Evolutionary conservation across 2,329 filamentous ascomycete genomes (phyloP), one percentile per base, ranked within the genome.

Genomic region (Rutstroemia sp.): DNA sequence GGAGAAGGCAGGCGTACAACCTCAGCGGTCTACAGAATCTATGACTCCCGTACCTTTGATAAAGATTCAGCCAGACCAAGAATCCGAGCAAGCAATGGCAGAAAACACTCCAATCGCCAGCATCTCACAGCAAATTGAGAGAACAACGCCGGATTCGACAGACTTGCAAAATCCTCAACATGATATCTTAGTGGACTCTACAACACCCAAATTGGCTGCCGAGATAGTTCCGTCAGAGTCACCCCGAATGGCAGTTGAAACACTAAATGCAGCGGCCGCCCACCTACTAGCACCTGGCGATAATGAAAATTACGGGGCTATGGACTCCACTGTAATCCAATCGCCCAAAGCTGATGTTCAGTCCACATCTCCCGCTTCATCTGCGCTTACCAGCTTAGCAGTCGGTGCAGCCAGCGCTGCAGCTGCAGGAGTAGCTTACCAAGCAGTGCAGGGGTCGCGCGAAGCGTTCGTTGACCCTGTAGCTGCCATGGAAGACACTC

Each of bases 1-100:
- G 60, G 54, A 64, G 60, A 38, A 67, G 62, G 68, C 70, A 30
- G 27, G 27, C 27, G 27, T 4, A 30, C 27, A 30, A 9, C 3
- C 10, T 30, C 27, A 10, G 8, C 27, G 27, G 10, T 30, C 27
- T 9, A 30, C 27, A 9, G 27, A 30, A 30, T 3, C 27, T 12
- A 30, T 8, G 8, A 30, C 27, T 30, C 10, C 27, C 7, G 10
- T 30, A 30, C 27, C 27, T 9, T 30, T 10, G 27, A 30, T 30
- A 30, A 7, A 30, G 8, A 30, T 30, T 30, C 8, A 30, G 27
- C 10, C 27, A 10, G 27, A 30, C 8, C 8, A 30, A 30, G 27
- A 30, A 30, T 30, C 27, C 8, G 27, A 30, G 27, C 27, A 30
- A 8, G 38, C 38, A 14, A 40, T 40, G 21, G 30, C n/a, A 7